phyloP scores from a whole-genome alignment of 1,284 basidiomycete species.

The Mycosarcoma mackinlayi region DNA sequence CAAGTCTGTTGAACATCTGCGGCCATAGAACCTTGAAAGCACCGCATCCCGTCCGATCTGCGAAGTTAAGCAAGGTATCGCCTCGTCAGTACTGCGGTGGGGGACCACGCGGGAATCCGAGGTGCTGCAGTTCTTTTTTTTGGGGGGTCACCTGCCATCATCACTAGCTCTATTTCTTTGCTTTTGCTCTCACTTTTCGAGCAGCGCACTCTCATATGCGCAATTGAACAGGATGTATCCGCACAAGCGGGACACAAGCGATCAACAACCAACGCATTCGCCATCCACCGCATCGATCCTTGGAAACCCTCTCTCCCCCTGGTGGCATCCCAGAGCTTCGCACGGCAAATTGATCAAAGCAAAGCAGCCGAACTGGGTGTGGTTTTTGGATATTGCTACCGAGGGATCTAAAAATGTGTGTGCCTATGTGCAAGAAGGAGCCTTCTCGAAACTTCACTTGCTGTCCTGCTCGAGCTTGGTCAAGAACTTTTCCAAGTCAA shows the following conservation, averaged over 20 bases:
- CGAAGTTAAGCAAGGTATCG: constrained; percentile 82
- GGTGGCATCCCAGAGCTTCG: no score
- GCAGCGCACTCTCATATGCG: no score
- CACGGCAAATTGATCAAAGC: no score
- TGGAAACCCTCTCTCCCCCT: no score
- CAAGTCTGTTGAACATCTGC: constrained; percentile 71
- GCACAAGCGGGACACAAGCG: no score
- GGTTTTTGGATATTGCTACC: constrained; percentile 25
- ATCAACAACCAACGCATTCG: no score
- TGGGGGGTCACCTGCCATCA: no score
- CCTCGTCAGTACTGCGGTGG: constrained; percentile 85
- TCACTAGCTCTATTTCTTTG: background rate
- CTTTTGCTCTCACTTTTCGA: background rate
- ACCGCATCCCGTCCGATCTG: constrained; percentile 84
- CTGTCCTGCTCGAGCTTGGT: constrained; percentile 58
- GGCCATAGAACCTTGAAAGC: constrained; percentile 82
- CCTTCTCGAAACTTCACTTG: constrained; percentile 15
- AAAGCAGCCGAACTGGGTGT: background rate
- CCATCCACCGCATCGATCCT: no score
- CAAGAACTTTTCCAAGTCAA: constrained; percentile 94
- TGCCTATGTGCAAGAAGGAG: background rate
- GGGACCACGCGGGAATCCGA: constrained; percentile 84
- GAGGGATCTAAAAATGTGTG: constrained; percentile 23
- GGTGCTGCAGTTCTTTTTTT: constrained; percentile 77
- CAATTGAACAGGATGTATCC: no score